Evolutionary conservation across 2,329 filamentous ascomycete species (phyloP).

Genomic region (Cercospora beticola): DNA sequence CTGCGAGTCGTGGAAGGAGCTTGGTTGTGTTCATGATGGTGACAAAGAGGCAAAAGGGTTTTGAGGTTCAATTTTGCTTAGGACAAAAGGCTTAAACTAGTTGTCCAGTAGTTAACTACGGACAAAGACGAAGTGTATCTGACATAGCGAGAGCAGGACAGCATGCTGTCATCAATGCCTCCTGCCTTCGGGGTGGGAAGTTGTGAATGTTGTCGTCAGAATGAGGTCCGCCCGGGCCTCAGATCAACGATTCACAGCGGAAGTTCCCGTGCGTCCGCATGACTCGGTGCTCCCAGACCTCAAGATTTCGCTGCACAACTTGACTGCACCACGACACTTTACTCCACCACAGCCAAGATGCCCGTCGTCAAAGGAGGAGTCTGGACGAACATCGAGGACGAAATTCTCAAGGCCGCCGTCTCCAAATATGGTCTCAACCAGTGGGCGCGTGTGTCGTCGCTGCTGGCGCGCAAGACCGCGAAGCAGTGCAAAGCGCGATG

Average conservation of each 20-base stretch:
- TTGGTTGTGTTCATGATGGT: not conserved
- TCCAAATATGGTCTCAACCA: constrained; percentile 95
- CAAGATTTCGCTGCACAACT: constrained; percentile 7
- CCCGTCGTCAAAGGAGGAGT: constrained; percentile 67
- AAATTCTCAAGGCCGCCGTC: constrained; percentile 93
- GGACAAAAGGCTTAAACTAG: not conserved
- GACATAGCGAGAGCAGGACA: not conserved
- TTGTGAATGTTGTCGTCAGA: not conserved
- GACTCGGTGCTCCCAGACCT: not conserved
- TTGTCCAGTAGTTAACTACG: not conserved
- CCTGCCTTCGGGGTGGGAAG: not conserved
- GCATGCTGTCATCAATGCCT: not conserved
- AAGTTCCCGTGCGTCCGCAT: not conserved
- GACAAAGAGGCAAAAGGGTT: not conserved
- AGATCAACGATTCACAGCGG: not conserved
- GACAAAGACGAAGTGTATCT: not conserved
- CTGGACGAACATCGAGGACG: constrained; percentile 77
- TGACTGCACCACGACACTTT: not conserved
- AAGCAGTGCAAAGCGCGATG: constrained; percentile 99
- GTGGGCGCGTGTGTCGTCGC: constrained; percentile 96
- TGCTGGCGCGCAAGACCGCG: constrained; percentile 93
- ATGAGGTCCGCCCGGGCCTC: not conserved
- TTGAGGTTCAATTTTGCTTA: not conserved
- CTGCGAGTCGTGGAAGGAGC: not conserved
- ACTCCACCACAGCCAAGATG: constrained; percentile 46